These are phyloP conservation scores for Raffaelea ambrosiae DNA, from an alignment of 2,329 filamentous ascomycete species.

Conservation along the genomic window DNA sequence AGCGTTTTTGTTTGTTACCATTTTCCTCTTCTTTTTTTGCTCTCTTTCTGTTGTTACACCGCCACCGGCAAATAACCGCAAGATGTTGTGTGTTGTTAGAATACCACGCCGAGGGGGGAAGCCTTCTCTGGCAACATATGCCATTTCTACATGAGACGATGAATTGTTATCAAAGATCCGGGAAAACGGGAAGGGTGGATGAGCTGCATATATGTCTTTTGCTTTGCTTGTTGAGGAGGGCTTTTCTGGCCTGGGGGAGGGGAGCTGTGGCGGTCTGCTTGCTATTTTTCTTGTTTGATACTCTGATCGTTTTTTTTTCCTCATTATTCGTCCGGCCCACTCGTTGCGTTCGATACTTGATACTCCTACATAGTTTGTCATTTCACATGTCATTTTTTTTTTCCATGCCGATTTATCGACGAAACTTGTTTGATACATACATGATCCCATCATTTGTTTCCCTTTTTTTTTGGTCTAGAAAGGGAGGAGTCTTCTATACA, in stretches of 20 bases:
- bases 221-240: background rate
- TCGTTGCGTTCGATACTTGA: background rate
- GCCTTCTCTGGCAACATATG: background rate
- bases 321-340: background rate
- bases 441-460: too few species aligned
- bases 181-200: slow-evolving; percentile 12
- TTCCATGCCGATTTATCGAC: background rate
- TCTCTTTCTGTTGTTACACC: too few species aligned
- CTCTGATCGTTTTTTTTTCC: slow-evolving; percentile 1
- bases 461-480: too few species aligned
- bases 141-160: background rate
- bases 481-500: too few species aligned
- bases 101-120: too few species aligned
- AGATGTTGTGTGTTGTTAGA: too few species aligned
- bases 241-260: background rate
- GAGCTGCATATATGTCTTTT: background rate
- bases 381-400: background rate
- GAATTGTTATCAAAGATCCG: too few species aligned
- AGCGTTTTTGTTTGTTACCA: too few species aligned
- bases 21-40: too few species aligned
- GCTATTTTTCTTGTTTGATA: background rate
- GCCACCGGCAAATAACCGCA: too few species aligned
- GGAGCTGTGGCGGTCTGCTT: background rate
- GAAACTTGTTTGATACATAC: too few species aligned
- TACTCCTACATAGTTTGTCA: slow-evolving; percentile 8